Conservation (phyloP, 2,329 filamentous ascomycete genomes). For the Pyrenochaeta sp. region DNA sequence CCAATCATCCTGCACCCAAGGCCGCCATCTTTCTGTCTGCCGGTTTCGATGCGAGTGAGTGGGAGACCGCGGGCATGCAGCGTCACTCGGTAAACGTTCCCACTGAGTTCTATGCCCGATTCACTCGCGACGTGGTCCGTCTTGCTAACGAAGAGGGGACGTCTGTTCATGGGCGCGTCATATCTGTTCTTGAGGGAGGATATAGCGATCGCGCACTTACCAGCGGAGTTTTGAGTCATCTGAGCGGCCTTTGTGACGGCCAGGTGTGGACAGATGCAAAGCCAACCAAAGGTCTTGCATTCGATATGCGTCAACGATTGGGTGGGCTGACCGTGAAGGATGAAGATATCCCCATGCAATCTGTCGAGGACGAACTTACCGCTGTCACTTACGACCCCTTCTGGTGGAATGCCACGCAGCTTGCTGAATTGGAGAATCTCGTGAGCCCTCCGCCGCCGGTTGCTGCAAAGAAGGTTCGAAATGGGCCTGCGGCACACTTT, state of each 20-base stretch:
- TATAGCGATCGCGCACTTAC: conserved; percentile 92
- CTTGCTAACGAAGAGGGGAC: conserved; percentile 82
- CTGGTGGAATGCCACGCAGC: conserved; percentile 54
- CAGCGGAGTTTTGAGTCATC: conserved; percentile 87
- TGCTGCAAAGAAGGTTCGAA: conserved; percentile 67
- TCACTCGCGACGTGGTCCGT: conserved; percentile 83
- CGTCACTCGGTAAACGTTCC: conserved; percentile 94
- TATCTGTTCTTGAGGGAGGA: conserved; percentile 94
- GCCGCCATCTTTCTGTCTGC: conserved; percentile 94
- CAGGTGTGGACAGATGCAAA: conserved; percentile 39
- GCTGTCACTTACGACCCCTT: conserved; percentile 46
- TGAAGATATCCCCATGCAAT: conserved; percentile 22
- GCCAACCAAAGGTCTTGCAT: conserved; percentile 58
- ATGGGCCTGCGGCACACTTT: conserved; percentile 72
- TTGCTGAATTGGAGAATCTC: conserved; percentile 44
- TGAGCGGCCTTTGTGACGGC: conserved; percentile 79
- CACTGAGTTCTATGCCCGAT: conserved; percentile 92
- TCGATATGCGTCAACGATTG: conserved; percentile 65
- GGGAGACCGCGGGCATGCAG: conserved; percentile 92
- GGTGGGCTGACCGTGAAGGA: conserved; percentile 50
- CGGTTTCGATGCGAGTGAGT: conserved; percentile 96
- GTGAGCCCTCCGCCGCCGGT: conserved; percentile 38
- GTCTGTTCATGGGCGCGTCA: conserved; percentile 80
- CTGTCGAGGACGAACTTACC: conserved; percentile 25
- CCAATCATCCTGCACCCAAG: conserved; percentile 70